Base-by-base conservation (phyloP, 768 basidiomycete genomes). In the Phlegmacium glaucopus region DNA sequence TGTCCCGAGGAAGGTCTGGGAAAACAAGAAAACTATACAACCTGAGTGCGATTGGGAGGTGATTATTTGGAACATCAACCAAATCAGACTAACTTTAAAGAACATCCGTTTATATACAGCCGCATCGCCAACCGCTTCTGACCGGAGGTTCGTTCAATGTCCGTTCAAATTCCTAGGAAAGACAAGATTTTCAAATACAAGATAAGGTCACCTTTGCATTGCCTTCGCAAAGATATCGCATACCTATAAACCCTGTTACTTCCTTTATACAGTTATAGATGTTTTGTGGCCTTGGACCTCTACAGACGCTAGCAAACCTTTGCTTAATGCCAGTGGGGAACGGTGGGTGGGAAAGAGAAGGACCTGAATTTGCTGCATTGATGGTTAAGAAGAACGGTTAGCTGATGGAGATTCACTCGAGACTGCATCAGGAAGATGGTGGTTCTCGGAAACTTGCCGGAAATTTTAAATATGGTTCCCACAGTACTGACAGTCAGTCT, bases 1-100 rank as follows among this genome's bases (percentile, higher is more conserved):
- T 0, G 78, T 82, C n/a, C 12, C 74, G 67, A 1, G 86, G 87
- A 7, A 82, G 72, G 58, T 87, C 83, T 12, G 87, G 89, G 60
- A 90, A 89, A 28, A 85, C 70, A 25, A 84, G 55, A 58, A 85
- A 87, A 1, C 85, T 84, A 59, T 85, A 85, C 7, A n/a, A n/a
- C n/a, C n/a, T n/a, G n/a, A 85, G 56, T 1, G 85, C 84, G 50
- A 88, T 82, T 1, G 85, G 85, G 12, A 85, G 62, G 4, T n/a
- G 81, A 54, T 37, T 37, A 44, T 17, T 9, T 44, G 27, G 43
- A 25, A 39, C 45, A 42, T 36, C n/a, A n/a, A n/a, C n/a, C n/a
- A 32, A 17, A n/a, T n/a, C n/a, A n/a, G n/a, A 6, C 25, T 49
- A 35, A 39, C 16, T 11, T 39, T 50, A 28, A 11, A 18, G 17